Base-by-base conservation (phyloP, 352 stramenopile genomes). In the Hyaloperonospora brassicae region DNA sequence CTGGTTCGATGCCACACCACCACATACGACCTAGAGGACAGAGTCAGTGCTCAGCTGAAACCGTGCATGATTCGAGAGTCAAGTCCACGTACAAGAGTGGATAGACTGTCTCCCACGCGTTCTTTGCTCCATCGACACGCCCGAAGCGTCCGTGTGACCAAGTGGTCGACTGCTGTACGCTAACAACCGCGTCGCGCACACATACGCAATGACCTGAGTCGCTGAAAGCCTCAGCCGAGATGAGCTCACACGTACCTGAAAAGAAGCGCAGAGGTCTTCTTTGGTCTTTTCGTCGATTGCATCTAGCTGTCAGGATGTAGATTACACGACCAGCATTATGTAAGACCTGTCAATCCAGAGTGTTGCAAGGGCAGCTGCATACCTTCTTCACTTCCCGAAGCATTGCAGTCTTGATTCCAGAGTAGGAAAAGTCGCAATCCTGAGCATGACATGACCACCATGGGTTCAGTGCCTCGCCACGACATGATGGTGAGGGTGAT, bases 361-460 rank as follows among this genome's bases (percentile, higher is more conserved):
- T 27, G 40, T 9, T 43, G 31, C 13, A 35, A 34, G 13, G 5
- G 30, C 42, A 30, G 5, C n/a, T 21, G 8, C 38, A 31, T 49
- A 90, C 73, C 56, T 81, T 72, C 24, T 76, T 72, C 21, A 93
- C 58, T 50, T 89, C 75, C 35, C 81, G 81, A 27, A 90, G 62
- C 84, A 99, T 96, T 24, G 94, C 88, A 7, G 94, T 98, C 69
- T 99, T 99, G 39, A 99, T 86, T 2, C 97, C 97, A 2, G 96
- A 95, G 72, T 98, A 99, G 40, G 84, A 98, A 65, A 99, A 98
- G 59, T 99, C 93, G 52, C 89, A 98, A 71, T 98, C 89, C 77
- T 87, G 47, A 22, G 27, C 34, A 52, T 7, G 14, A 35, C 31
- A 0, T 27, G 43, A 50, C 24, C 51, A 31, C 25, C 17, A 27